Evolutionary conservation across 2,329 filamentous ascomycete genomes (phyloP), one percentile per base, ranked within the genome.

Genomic region (Conoideocrella luteorostrata): DNA sequence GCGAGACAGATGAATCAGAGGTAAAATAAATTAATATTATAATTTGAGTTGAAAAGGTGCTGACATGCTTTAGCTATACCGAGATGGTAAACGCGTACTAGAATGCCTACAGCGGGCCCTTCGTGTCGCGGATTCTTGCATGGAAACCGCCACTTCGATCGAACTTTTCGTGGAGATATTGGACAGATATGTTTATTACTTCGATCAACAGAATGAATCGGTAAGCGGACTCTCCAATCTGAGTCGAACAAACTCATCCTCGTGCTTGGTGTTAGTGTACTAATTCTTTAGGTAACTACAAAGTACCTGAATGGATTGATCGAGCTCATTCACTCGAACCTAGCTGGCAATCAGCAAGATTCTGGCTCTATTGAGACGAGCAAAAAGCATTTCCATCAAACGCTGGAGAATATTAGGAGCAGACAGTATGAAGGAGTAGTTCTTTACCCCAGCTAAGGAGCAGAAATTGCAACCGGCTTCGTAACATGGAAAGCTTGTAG

Each of bases 261-360:
- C n/a, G n/a, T 17, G n/a, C 33, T 10, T 12, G 12, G 21, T 17
- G 29, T 17, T 24, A 13, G 32, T 23, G 20, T 22, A 32, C 50
- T 59, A 48, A 61, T 39, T 29, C 9, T 33, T 2, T 46, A 80
- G 76, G 76, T 98, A 30, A 98, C 93, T 5, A 96, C 86, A 3
- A 97, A 97, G 67, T 98, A 97, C 63, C 78, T 98, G 50, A 98
- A 98, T 60, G 93, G 93, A 4, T 80, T 98, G 40, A 97, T 98
- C 59, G 93, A 98, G 68, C 80, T 98, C 50, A 97, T 98, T 59
- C 90, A 98, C 66, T 95, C 89, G 18, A 98, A 98, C 61, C 75
- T 98, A 24, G 84, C 84, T 52, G 89, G 85, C 45, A 93, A 88
- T 60, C 84, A 88, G 59, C 79, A 84, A 56, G 87, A 93, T 55